Percentiles rank a stretch among this genome's conserved stretches.
Evolutionary conservation across 345 rosid genomes (phyloP).

Genomic region (Hibiscus trionum): DNA sequence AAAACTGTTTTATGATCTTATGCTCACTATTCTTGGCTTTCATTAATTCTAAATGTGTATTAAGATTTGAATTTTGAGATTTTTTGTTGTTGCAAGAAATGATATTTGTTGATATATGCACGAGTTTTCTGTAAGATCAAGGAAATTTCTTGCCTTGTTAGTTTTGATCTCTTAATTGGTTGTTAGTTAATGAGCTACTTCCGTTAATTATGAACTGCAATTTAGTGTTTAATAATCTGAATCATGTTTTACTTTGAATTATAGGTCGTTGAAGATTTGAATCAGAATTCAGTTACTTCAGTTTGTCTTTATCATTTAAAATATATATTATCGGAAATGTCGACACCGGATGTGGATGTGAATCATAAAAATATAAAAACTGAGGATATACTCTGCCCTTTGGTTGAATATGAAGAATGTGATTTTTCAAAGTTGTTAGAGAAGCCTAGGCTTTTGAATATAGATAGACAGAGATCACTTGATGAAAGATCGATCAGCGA

Average conservation of each 20-base stretch:
- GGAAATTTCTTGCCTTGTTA: too few species aligned
- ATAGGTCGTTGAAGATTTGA: constrained; percentile 15
- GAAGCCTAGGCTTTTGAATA: constrained; percentile 61
- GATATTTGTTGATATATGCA: too few species aligned
- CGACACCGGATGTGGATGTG: constrained; percentile 29
- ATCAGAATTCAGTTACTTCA: neutral
- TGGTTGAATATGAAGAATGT: constrained; percentile 40
- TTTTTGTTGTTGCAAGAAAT: neutral
- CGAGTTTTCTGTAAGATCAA: neutral
- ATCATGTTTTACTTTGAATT: constrained; percentile 3
- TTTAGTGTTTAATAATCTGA: neutral
- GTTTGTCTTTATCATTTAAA: neutral
- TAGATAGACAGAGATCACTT: constrained; percentile 69
- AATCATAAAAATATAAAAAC: constrained; percentile 26
- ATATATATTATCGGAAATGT: constrained; percentile 22
- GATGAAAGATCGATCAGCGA: constrained; percentile 62
- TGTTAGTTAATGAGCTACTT: neutral
- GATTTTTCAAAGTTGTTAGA: constrained; percentile 64
- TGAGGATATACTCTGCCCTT: constrained; percentile 24
- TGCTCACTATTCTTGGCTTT: too few species aligned
- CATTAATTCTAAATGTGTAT: neutral
- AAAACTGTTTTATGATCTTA: too few species aligned
- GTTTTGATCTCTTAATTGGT: neutral
- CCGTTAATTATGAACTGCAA: neutral
- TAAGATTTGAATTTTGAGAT: neutral